phyloP scores from a whole-genome alignment of 768 basidiomycete species.

The Sporobolomyces pararoseus region DNA sequence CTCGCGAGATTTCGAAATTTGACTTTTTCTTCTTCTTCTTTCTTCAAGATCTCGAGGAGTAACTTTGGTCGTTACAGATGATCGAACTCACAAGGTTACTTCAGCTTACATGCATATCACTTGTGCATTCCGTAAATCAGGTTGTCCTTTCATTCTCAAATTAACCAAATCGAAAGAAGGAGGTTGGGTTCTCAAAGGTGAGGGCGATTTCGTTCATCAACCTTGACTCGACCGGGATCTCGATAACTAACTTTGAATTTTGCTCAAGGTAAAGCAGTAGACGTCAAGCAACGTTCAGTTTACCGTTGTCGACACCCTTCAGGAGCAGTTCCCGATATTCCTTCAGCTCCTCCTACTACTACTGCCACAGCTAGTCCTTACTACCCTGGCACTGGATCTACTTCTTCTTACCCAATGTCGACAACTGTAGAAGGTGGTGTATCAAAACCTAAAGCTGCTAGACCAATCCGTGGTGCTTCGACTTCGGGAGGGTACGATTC shows the following conservation, averaged over 20 bases:
- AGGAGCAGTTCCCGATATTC: constrained; percentile 7
- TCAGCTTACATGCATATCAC: constrained; percentile 41
- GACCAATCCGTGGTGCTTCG: not conserved
- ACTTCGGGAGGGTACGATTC: not conserved
- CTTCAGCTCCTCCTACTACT: not conserved
- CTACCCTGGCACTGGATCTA: not conserved
- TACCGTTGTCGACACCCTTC: constrained; percentile 38
- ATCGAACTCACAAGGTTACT: constrained; percentile 36
- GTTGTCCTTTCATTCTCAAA: constrained; percentile 38
- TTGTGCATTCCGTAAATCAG: constrained; percentile 31
- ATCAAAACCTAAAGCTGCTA: not conserved
- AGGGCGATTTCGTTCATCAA: not conserved
- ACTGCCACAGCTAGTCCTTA: too few relatives aligned
- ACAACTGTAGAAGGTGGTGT: not conserved
- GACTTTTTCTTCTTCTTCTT: too few relatives aligned
- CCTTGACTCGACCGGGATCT: not conserved
- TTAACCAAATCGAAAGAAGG: constrained; percentile 36
- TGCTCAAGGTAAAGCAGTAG: constrained; percentile 1
- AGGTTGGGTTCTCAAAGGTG: constrained; percentile 32
- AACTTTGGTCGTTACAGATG: constrained; percentile 29
- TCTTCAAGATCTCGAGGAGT: constrained; percentile 20
- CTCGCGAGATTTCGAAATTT: not conserved
- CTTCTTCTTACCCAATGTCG: not conserved
- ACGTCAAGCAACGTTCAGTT: constrained; percentile 25
- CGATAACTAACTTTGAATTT: too few relatives aligned